Base-by-base conservation (phyloP, 805 yeast genomes). In the Suhomyces xylopsoci region DNA sequence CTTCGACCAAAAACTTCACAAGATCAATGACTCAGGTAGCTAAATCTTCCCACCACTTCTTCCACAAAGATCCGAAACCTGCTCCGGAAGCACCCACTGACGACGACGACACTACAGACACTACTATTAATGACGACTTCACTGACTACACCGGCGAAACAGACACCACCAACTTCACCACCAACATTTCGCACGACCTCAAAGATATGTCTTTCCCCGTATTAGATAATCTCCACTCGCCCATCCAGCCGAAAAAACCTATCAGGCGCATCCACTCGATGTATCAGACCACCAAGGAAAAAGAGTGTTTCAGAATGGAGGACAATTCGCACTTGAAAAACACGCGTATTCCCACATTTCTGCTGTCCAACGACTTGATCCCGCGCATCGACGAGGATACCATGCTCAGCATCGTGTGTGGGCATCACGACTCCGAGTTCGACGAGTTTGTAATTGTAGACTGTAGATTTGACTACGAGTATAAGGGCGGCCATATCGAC, bases 391-490 rank as follows among this genome's bases (percentile, higher is more conserved):
- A 74, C 53, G 85, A 79, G 48, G 77, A 71, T 50, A 84, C 84
- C 53, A 74, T 84, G 66, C 79, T 79, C 60, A 78, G 74, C 47
- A 79, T 87, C 45, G 67, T 88, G 52, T 81, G 79, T 52, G 89
- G 90, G 46, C 62, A 68, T 14, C 73, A 74, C 59, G 57, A 68
- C 14, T 67, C 77, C 20, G 71, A 71, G 48, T 90, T 84, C 62
- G 83, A 83, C 55, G 81, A 81, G 32, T 70, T 80, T 41, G 60
- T 81, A 7, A 73, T 94, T 15, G 75, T 94, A 8, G 99, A 94
- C 70, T 91, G 98, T 65, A 81, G 99, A 50, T 94, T 94, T 65
- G 90, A 85, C 61, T 93, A 93, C 72, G 99, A 94, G 69, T 94
- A 76, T 67, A 77, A 81, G 41, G 98, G 98, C 30, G 99, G 99